Conservation (phyloP, 495 filamentous ascomycete genomes). For the Aspergillus asperescens region DNA sequence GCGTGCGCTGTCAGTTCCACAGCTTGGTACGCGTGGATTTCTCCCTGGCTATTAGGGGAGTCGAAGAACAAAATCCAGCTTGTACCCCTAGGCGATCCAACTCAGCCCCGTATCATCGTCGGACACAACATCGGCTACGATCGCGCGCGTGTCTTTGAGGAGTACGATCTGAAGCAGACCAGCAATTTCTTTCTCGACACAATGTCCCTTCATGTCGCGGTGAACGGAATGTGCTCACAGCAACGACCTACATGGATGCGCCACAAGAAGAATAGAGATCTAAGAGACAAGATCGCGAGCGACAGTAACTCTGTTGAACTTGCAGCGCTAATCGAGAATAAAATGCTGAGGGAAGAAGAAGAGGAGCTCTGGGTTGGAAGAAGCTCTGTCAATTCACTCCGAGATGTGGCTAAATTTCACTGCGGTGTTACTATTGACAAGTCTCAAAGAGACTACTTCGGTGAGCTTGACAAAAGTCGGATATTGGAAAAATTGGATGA, state of each 20-base stretch:
- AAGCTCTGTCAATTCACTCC: constrained; percentile 90
- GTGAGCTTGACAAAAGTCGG: constrained; percentile 66
- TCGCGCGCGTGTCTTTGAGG: constrained; percentile 78
- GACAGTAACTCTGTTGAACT: constrained; percentile 68
- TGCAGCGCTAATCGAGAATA: constrained; percentile 61
- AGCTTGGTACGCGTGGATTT: constrained; percentile 96
- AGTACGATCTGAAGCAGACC: constrained; percentile 78
- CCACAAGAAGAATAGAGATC: constrained; percentile 80
- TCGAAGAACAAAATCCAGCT: constrained; percentile 71
- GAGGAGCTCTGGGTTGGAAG: constrained; percentile 93
- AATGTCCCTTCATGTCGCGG: constrained; percentile 96
- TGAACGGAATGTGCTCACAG: constrained; percentile 98
- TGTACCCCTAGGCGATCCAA: constrained; percentile 75
- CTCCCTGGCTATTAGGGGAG: constrained; percentile 88
- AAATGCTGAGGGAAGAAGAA: constrained; percentile 67
- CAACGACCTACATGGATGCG: constrained; percentile 97
- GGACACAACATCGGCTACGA: constrained; percentile 98
- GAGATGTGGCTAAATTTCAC: constrained; percentile 96
- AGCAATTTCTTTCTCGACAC: constrained; percentile 90
- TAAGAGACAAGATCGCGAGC: constrained; percentile 72
- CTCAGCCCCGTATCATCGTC: constrained; percentile 66
- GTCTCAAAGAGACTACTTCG: constrained; percentile 78
- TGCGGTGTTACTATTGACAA: constrained; percentile 91
- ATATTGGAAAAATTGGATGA: constrained; percentile 67
- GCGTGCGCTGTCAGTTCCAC: constrained; percentile 83